Percentiles rank a stretch among this genome's conserved stretches.
Evolutionary conservation across 495 filamentous ascomycete species (phyloP).

Genomic region (Penicillium malachiteum): DNA sequence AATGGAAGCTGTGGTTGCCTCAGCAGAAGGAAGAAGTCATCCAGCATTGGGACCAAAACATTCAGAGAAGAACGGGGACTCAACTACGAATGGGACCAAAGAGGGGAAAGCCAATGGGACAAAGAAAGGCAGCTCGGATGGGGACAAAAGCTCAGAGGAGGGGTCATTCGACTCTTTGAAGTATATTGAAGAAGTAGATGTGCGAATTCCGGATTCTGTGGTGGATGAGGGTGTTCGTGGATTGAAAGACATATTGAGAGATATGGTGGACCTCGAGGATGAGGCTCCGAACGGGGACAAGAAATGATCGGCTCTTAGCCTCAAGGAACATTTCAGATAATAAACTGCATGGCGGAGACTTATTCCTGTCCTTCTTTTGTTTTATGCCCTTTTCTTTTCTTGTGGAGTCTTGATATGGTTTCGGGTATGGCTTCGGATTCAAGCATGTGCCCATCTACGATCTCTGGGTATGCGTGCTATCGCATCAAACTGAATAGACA

Average conservation of each 20-base stretch:
- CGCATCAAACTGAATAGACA: constrained; percentile 23
- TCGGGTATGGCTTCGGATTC: constrained; percentile 15
- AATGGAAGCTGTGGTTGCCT: constrained; percentile 44
- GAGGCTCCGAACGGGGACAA: constrained; percentile 36
- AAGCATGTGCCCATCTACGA: constrained; percentile 17
- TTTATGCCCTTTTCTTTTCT: constrained; percentile 1
- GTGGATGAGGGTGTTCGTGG: constrained; percentile 47
- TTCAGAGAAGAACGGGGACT: constrained; percentile 16
- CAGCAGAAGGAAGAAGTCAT: constrained; percentile 38
- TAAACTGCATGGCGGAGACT: constrained; percentile 24
- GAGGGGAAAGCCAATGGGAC: constrained; percentile 24
- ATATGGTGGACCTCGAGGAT: constrained; percentile 49
- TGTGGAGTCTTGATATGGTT: constrained; percentile 21
- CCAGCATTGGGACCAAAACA: constrained; percentile 26
- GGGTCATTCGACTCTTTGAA: constrained; percentile 22
- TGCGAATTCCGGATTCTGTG: constrained; percentile 40
- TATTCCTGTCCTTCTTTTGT: neutral
- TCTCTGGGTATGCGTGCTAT: constrained; percentile 18
- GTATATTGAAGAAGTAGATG: constrained; percentile 40
- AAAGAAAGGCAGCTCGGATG: constrained; percentile 19
- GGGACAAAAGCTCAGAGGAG: constrained; percentile 14
- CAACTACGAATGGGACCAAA: constrained; percentile 22
- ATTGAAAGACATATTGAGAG: constrained; percentile 48
- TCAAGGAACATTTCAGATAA: constrained; percentile 1
- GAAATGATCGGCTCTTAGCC: constrained; percentile 14